These are phyloP conservation scores for Berberis thunbergii DNA, from an alignment of 164 flowering plant species.

Conservation along the genomic window DNA sequence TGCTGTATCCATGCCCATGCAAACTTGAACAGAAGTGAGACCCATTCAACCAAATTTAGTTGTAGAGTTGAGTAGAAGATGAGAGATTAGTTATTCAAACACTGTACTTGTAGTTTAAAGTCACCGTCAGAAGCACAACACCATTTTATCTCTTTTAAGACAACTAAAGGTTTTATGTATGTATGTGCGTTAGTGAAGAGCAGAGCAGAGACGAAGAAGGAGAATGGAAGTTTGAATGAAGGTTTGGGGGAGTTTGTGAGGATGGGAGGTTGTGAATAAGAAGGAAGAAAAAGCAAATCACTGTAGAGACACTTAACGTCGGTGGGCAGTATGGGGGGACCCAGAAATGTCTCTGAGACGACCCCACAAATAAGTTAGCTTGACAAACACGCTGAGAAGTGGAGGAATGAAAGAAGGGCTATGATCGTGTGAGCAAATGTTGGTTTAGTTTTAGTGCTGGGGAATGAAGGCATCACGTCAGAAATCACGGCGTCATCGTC, in stretches of 20 bases:
- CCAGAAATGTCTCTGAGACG: slow-evolving; percentile 1
- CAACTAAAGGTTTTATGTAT: no score
- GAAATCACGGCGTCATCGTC: slow-evolving; percentile 26
- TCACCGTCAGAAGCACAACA: not conserved
- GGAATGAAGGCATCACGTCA: slow-evolving; percentile 11
- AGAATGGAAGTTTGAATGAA: slow-evolving; percentile 2
- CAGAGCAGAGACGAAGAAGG: slow-evolving; percentile 4
- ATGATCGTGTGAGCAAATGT: not conserved
- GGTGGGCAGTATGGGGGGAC: slow-evolving; percentile 17
- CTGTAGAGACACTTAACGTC: slow-evolving; percentile 13
- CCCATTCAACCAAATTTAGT: slow-evolving; percentile 35
- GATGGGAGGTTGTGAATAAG: slow-evolving; percentile 33
- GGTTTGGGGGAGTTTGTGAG: not conserved
- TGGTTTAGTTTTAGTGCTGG: not conserved
- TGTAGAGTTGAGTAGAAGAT: not conserved
- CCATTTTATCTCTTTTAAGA: not conserved
- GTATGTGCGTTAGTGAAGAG: not conserved
- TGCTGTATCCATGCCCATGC: slow-evolving; percentile 98
- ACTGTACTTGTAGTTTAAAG: no score
- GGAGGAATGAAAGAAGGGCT: slow-evolving; percentile 8
- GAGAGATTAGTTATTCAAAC: no score
- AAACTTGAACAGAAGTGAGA: slow-evolving; percentile 63
- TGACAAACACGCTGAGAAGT: slow-evolving; percentile 4
- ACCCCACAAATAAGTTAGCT: slow-evolving; percentile 7
- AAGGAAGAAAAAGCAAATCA: slow-evolving; percentile 31